Conservation (phyloP, 2,329 filamentous ascomycete species). For the Botrytis sinoallii region DNA sequence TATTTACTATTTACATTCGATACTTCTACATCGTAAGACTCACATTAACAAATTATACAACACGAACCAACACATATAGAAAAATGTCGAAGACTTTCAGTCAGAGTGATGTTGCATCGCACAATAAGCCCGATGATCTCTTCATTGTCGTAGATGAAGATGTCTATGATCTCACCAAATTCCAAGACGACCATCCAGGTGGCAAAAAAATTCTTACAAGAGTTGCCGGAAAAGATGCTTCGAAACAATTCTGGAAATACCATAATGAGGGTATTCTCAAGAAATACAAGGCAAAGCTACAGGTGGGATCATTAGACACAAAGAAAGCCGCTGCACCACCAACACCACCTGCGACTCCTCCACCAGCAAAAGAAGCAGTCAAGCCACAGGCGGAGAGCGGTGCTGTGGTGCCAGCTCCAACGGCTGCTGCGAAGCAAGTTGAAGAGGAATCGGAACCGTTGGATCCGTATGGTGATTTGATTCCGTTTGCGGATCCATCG, state of each 20-base stretch:
- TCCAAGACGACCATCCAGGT: slow-evolving; percentile 75
- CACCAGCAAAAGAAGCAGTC: slow-evolving; percentile 46
- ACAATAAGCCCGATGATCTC: slow-evolving; percentile 82
- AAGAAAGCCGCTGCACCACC: slow-evolving; percentile 65
- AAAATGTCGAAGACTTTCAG: slow-evolving; percentile 86
- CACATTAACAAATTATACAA: not conserved
- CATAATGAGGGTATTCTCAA: slow-evolving; percentile 38
- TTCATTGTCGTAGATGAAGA: slow-evolving; percentile 93
- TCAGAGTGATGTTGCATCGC: slow-evolving; percentile 79
- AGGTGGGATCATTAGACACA: slow-evolving; percentile 77
- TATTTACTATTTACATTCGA: not conserved
- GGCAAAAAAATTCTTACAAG: slow-evolving; percentile 38
- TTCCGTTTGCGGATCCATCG: slow-evolving; percentile 86
- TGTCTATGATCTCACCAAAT: slow-evolving; percentile 91
- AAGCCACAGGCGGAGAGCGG: slow-evolving; percentile 57
- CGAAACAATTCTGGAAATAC: slow-evolving; percentile 39
- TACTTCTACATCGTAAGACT: not conserved
- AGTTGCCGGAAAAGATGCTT: slow-evolving; percentile 39
- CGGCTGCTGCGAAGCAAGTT: slow-evolving; percentile 36
- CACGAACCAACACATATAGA: not conserved
- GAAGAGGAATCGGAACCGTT: slow-evolving; percentile 63
- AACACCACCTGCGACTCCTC: slow-evolving; percentile 47
- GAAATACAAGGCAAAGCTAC: slow-evolving; percentile 85
- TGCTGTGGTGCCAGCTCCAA: slow-evolving; percentile 49
- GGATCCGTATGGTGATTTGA: slow-evolving; percentile 79